Percentiles rank a stretch among this genome's conserved stretches.
Evolutionary conservation across 2,329 filamentous ascomycete species (phyloP).

Genomic region (Diaporthe ampelina): DNA sequence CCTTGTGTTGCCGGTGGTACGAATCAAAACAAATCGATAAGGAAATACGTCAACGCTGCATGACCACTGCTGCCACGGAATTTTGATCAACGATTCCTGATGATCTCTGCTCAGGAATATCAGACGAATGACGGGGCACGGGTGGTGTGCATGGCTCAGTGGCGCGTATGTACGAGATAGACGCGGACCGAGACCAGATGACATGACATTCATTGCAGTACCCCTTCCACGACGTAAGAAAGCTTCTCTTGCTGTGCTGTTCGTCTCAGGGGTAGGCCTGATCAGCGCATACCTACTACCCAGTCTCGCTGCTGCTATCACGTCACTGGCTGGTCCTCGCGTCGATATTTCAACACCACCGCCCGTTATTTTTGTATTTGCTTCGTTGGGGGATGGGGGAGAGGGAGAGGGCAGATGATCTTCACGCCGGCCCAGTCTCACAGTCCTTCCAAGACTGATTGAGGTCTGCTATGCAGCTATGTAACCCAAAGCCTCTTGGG

Average conservation of each 20-base stretch:
- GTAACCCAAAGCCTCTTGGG: neutral
- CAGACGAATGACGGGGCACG: conserved; percentile 8
- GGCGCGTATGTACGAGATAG: conserved; percentile 13
- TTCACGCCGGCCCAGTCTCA: neutral
- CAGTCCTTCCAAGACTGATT: neutral
- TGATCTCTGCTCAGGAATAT: conserved; percentile 7
- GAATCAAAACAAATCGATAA: neutral
- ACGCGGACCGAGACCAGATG: conserved; percentile 30
- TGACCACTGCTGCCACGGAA: neutral
- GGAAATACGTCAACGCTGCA: neutral
- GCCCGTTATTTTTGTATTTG: neutral
- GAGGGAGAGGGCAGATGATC: neutral
- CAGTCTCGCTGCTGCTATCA: neutral
- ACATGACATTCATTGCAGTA: conserved; percentile 26
- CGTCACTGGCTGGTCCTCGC: neutral
- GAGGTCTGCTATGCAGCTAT: neutral
- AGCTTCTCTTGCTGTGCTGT: conserved; percentile 1
- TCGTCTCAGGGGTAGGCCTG: conserved; percentile 26
- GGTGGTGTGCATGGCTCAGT: neutral
- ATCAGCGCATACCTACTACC: too few species aligned
- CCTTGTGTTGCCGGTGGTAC: too few species aligned
- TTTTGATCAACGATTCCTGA: conserved; percentile 17
- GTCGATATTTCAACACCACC: neutral
- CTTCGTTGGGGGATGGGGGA: neutral
- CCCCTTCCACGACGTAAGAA: neutral